Evolutionary conservation across 306 rosid genomes (phyloP).

Genomic region (Rosa multiflora): DNA sequence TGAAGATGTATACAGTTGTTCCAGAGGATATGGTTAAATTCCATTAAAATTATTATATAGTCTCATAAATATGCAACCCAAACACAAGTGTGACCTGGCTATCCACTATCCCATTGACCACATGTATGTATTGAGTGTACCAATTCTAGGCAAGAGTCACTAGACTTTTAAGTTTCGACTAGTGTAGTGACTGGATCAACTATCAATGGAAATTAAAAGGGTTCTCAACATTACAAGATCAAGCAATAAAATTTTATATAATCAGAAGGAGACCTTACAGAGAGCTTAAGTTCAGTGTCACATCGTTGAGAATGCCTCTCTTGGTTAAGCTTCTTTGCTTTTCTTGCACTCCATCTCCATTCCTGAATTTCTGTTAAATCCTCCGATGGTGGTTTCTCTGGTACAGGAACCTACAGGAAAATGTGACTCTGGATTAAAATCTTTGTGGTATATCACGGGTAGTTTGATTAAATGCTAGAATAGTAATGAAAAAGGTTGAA

Average conservation of each 20-base stretch:
- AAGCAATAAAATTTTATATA: background rate
- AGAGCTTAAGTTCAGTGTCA: constrained; percentile 83
- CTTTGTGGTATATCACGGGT: background rate
- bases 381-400: constrained; percentile 61
- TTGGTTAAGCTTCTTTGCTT: constrained; percentile 74
- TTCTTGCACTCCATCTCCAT: constrained; percentile 71
- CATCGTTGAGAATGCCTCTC: constrained; percentile 89
- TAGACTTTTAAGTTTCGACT: background rate
- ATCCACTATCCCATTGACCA: background rate
- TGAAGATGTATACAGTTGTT: background rate
- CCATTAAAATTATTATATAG: background rate
- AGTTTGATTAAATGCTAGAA: background rate
- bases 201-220: background rate
- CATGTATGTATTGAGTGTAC: background rate
- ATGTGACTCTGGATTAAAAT: background rate
- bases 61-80: background rate
- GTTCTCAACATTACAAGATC: constrained; percentile 11
- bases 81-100: background rate
- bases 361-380: constrained; percentile 69
- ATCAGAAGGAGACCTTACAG: constrained; percentile 53
- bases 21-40: background rate
- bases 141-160: background rate
- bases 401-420: constrained; percentile 61
- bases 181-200: background rate
- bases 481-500: background rate